Conservation (phyloP, 306 rosid genomes). For the Castanea mollissima region DNA sequence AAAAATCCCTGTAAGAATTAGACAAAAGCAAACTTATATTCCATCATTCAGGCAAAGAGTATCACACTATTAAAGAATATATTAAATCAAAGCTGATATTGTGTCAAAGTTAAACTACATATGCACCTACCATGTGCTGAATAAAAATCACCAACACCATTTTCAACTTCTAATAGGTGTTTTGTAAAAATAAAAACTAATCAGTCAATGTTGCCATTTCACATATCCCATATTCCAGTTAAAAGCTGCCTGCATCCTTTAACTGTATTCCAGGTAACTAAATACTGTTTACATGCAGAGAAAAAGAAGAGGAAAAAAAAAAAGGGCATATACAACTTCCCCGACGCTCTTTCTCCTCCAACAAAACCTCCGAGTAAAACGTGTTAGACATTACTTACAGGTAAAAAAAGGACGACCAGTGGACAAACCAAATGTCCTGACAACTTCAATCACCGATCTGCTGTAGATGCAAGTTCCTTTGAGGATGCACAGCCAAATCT, state of each 20-base stretch:
- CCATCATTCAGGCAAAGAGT: background rate
- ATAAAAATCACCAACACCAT: background rate
- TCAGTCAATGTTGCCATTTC: background rate
- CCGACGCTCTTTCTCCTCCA: background rate
- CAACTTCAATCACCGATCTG: constrained; percentile 3
- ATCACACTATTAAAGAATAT: background rate
- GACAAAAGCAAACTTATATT: background rate
- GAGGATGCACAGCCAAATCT: constrained; percentile 1
- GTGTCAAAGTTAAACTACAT: background rate
- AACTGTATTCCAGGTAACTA: background rate
- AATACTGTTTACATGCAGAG: background rate
- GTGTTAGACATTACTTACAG: background rate
- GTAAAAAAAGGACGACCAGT: background rate
- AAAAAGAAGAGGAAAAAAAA: background rate
- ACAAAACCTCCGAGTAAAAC: background rate
- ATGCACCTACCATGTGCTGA: background rate
- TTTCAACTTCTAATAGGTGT: background rate
- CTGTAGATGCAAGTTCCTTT: background rate
- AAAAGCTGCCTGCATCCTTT: background rate
- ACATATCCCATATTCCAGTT: background rate
- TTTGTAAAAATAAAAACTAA: background rate
- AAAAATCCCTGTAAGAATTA: background rate
- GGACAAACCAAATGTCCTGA: background rate
- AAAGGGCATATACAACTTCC: background rate
- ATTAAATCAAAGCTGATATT: background rate